phyloP scores from a whole-genome alignment of 306 rosid genomes.

The Erythrophleum fordii region DNA sequence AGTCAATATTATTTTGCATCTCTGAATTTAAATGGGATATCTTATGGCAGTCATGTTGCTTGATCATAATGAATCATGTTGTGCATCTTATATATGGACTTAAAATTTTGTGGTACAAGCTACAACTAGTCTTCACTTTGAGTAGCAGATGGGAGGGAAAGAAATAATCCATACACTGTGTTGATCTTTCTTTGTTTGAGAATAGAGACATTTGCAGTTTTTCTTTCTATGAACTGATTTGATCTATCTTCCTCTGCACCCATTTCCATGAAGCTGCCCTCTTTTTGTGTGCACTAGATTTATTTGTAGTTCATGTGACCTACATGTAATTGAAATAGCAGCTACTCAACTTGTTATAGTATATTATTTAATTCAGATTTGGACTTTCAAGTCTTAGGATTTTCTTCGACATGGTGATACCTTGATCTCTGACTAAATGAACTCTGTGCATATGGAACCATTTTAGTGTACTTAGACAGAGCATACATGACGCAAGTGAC shows the following conservation, averaged over 20 bases:
- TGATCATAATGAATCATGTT: conserved; percentile 5
- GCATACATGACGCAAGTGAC: conserved; percentile 58
- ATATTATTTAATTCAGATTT: conserved; percentile 9
- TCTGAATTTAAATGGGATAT: conserved; percentile 1
- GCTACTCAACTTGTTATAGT: background rate
- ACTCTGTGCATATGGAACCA: conserved; percentile 24
- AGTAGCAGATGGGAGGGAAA: background rate
- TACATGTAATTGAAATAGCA: conserved; percentile 25
- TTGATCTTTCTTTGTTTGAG: background rate
- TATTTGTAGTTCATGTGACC: background rate
- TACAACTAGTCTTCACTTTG: background rate
- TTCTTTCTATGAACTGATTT: background rate
- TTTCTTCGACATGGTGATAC: conserved; percentile 11
- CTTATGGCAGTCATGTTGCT: background rate
- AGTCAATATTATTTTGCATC: conserved; percentile 18
- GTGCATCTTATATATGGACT: conserved; percentile 14
- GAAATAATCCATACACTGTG: background rate
- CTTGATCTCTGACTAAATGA: conserved; percentile 9
- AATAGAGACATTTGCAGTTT: background rate
- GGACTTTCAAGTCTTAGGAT: conserved; percentile 20
- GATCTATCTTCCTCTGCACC: background rate
- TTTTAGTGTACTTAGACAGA: conserved; percentile 63
- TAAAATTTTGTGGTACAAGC: background rate
- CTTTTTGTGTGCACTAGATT: conserved; percentile 14
- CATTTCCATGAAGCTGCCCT: background rate